Percentiles rank a stretch among this genome's conserved stretches.
phyloP scores from a whole-genome alignment of 2,329 filamentous ascomycete genomes.

The Fusarium denticulatum region DNA sequence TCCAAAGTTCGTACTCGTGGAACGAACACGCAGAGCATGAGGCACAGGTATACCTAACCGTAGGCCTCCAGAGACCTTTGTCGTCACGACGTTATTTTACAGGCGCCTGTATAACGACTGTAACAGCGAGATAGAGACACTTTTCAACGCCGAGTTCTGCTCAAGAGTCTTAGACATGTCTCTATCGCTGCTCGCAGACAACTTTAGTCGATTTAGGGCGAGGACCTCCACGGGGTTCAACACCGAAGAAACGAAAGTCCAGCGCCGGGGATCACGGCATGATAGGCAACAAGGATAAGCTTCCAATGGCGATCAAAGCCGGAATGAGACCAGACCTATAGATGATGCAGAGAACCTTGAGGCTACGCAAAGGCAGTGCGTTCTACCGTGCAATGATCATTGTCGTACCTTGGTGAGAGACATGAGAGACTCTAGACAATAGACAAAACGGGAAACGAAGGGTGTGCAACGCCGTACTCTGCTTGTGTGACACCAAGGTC shows the following conservation, averaged over 20 bases:
- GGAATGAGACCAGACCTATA: constrained; percentile 23
- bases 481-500: constrained; percentile 40
- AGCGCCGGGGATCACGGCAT: constrained; percentile 24
- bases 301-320: constrained; percentile 7
- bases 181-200: constrained; percentile 3
- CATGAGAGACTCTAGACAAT: constrained; percentile 34
- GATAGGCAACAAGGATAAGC: constrained; percentile 7
- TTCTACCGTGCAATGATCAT: constrained; percentile 7
- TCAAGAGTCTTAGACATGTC: constrained; percentile 32
- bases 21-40: constrained; percentile 24
- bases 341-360: constrained; percentile 39
- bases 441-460: constrained; percentile 40
- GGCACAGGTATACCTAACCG: constrained; percentile 22
- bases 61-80: constrained; percentile 26
- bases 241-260: constrained; percentile 19
- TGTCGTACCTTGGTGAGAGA: constrained; percentile 26
- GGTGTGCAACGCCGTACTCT: constrained; percentile 35
- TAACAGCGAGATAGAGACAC: background rate
- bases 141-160: background rate
- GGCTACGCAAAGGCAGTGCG: constrained; percentile 30
- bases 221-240: background rate
- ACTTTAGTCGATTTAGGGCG: background rate
- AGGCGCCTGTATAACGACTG: constrained; percentile 13
- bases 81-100: constrained; percentile 15
- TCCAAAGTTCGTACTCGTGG: constrained; percentile 30